Evolutionary conservation across 1,284 basidiomycete genomes (phyloP).

Genomic region (Malassezia furfur): DNA sequence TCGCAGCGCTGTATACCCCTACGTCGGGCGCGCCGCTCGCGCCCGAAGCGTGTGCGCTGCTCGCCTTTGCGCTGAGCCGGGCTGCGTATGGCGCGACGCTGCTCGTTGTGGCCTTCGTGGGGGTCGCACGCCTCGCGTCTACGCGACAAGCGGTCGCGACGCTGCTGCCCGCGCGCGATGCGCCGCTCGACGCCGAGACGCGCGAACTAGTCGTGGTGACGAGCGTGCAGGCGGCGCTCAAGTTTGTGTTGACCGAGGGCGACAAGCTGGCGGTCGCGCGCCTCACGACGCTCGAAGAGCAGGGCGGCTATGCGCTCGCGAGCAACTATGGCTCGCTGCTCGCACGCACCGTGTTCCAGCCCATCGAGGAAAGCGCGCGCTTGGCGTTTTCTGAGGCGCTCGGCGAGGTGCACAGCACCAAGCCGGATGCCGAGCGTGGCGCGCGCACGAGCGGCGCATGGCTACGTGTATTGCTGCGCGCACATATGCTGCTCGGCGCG

Average conservation of each 20-base stretch:
- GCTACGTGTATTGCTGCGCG: conserved; percentile 23
- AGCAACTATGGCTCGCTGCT: conserved; percentile 44
- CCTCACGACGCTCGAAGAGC: conserved; percentile 33
- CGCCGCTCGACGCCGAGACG: neutral
- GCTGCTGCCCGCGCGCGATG: neutral
- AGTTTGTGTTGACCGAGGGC: conserved; percentile 88
- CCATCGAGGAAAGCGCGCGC: conserved; percentile 38
- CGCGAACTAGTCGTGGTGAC: conserved; percentile 61
- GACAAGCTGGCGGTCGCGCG: conserved; percentile 61
- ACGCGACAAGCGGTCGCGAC: neutral
- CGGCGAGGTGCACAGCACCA: neutral
- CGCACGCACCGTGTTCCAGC: conserved; percentile 43
- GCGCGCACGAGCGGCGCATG: conserved; percentile 7
- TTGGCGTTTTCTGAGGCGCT: conserved; percentile 23
- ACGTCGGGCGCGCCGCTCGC: neutral
- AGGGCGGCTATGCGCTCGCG: conserved; percentile 45
- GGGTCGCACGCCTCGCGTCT: neutral
- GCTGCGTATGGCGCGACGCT: conserved; percentile 22
- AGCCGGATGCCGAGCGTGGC: neutral
- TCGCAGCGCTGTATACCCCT: neutral
- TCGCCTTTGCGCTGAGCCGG: conserved; percentile 39
- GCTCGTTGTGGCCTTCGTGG: neutral
- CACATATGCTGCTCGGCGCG: conserved; percentile 27
- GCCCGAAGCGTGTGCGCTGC: conserved; percentile 16
- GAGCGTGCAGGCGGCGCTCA: conserved; percentile 75